phyloP scores from a whole-genome alignment of 805 yeast genomes.

The Wickerhamiella shivajii region DNA sequence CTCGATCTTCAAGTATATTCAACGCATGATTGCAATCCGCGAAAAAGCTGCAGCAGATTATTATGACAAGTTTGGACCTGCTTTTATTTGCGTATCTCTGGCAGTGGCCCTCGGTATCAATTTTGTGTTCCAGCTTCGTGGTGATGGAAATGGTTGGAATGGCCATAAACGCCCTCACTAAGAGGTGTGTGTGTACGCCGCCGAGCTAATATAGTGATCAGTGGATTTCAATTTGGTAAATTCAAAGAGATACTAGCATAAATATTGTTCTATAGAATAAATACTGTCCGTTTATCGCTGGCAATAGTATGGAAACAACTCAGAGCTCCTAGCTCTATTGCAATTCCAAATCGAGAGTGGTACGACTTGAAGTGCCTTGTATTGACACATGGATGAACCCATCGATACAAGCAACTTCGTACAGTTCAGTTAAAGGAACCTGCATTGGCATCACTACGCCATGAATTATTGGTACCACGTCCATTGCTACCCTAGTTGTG shows the following conservation, averaged over 20 bases:
- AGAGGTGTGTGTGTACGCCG: no score
- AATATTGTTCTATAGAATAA: no score
- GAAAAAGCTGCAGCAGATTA: constrained; percentile 69
- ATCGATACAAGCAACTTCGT: constrained; percentile 39
- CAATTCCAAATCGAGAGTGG: no score
- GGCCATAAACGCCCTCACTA: constrained; percentile 10
- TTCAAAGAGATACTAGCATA: no score
- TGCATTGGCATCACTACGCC: constrained; percentile 38
- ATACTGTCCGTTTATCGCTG: no score
- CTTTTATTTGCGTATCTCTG: constrained; percentile 59
- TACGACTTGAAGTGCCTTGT: no score
- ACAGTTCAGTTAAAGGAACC: constrained; percentile 34
- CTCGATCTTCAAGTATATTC: constrained; percentile 57
- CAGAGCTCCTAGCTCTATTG: no score
- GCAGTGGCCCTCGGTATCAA: constrained; percentile 45
- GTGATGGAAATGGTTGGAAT: constrained; percentile 10
- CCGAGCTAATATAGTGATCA: no score
- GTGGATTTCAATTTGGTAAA: no score
- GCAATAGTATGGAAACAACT: no score
- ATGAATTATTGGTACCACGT: constrained; percentile 36
- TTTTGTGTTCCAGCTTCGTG: constrained; percentile 24
- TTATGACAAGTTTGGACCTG: constrained; percentile 81
- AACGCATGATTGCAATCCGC: constrained; percentile 74
- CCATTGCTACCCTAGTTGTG: constrained; percentile 24
- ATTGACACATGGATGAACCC: constrained; percentile 49